These are phyloP conservation scores for Elongisporangium undulatum DNA, from an alignment of 352 stramenopile genomes.

Conservation along the genomic window DNA sequence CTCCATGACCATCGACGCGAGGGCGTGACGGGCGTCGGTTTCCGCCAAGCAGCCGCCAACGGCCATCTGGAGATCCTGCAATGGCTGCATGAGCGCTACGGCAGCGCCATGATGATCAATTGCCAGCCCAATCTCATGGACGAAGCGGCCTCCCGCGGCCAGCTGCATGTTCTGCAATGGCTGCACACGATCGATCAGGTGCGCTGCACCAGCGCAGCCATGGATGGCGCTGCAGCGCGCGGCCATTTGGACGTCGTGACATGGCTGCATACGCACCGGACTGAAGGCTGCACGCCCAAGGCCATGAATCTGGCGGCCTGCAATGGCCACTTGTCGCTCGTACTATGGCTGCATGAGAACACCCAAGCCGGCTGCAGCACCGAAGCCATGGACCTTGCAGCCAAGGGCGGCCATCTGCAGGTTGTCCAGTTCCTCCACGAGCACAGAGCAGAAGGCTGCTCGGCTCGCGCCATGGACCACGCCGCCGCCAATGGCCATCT, in stretches of 20 bases:
- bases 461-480: constrained; percentile 36
- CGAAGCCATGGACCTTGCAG: constrained; percentile 32
- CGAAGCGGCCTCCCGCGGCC: constrained; percentile 22
- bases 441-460: constrained; percentile 31
- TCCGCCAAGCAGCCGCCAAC: constrained; percentile 33
- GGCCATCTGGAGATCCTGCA: constrained; percentile 27
- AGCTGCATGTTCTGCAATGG: constrained; percentile 33
- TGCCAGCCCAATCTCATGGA: constrained; percentile 40
- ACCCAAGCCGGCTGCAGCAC: constrained; percentile 30
- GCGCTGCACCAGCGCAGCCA: constrained; percentile 40
- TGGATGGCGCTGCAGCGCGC: constrained; percentile 28
- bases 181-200: constrained; percentile 22
- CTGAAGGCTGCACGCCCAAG: constrained; percentile 34
- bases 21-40: constrained; percentile 26
- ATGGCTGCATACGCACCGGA: constrained; percentile 34
- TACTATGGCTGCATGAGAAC: constrained; percentile 38
- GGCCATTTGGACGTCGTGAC: constrained; percentile 38
- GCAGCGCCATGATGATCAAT: constrained; percentile 11
- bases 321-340: constrained; percentile 36
- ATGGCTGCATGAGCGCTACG: constrained; percentile 32
- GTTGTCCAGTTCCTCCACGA: constrained; percentile 35
- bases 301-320: constrained; percentile 57
- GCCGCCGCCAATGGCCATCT: constrained; percentile 38
- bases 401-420: constrained; percentile 25
- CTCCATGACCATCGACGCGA: constrained; percentile 38